Evolutionary conservation across 2,329 filamentous ascomycete species (phyloP).

Genomic region (Lasiodiplodia citricola): DNA sequence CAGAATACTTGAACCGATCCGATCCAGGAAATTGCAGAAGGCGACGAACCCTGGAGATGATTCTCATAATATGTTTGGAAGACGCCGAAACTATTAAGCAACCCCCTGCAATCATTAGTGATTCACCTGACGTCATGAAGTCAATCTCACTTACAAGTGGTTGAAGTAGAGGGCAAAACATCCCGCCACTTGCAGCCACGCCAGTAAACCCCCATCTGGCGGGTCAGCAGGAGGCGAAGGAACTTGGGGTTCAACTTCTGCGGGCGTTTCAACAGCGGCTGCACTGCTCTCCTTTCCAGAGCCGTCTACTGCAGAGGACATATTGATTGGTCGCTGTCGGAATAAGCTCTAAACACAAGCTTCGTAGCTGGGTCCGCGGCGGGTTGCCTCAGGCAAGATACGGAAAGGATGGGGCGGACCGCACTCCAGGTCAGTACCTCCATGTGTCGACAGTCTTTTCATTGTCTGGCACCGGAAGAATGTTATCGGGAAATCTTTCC

Average conservation of each 20-base stretch:
- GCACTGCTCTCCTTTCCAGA: background rate
- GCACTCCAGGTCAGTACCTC: too few relatives aligned
- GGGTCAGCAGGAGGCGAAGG: background rate
- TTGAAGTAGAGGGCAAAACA: background rate
- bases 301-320: background rate
- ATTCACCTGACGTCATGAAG: background rate
- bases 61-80: conserved; percentile 57
- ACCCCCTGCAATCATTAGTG: conserved; percentile 31
- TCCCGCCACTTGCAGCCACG: background rate
- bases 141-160: background rate
- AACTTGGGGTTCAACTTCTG: background rate
- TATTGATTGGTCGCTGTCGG: background rate
- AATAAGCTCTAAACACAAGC: background rate
- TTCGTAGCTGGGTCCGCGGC: background rate
- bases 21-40: conserved; percentile 56
- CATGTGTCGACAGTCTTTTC: too few relatives aligned
- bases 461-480: background rate
- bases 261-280: background rate
- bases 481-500: background rate
- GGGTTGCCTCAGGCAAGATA: background rate
- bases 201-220: background rate
- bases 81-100: conserved; percentile 55
- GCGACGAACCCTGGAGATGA: conserved; percentile 43
- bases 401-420: background rate
- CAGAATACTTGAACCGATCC: conserved; percentile 56